A percentile compares a stretch with the other conserved stretches of the same genome.
phyloP scores from a whole-genome alignment of 169 alveolate species.

The Theileria sp. region DNA sequence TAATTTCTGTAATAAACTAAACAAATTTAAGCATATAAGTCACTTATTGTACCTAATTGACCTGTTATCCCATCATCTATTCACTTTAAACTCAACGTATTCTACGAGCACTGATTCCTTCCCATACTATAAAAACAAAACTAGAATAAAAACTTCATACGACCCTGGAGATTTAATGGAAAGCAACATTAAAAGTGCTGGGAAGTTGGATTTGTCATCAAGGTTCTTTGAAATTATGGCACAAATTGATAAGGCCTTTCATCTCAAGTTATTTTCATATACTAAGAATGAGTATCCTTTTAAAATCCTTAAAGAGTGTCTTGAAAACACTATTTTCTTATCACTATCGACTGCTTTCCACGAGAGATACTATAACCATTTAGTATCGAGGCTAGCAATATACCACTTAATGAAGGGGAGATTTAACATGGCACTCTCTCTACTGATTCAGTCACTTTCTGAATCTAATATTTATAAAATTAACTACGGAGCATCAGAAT shows the following conservation, averaged over 20 bases:
- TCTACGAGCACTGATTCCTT: not conserved
- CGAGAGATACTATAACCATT: slow-evolving; percentile 27
- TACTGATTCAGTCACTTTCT: slow-evolving; percentile 14
- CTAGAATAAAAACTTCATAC: not conserved
- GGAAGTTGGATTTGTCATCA: not conserved
- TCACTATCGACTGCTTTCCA: slow-evolving; percentile 51
- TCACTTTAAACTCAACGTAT: slow-evolving; percentile 18
- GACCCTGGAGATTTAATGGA: not conserved
- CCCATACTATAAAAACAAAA: not conserved
- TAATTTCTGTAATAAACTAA: slow-evolving; percentile 13
- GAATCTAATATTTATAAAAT: slow-evolving; percentile 20
- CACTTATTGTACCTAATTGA: slow-evolving; percentile 32
- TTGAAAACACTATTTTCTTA: slow-evolving; percentile 32
- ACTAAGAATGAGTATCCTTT: not conserved
- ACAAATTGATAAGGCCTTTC: not conserved
- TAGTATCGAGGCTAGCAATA: slow-evolving; percentile 28
- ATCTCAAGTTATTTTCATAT: not conserved
- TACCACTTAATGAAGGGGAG: slow-evolving; percentile 47
- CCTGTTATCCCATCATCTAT: slow-evolving; percentile 48
- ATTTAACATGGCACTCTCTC: slow-evolving; percentile 29
- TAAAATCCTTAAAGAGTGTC: slow-evolving; percentile 22
- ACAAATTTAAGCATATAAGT: slow-evolving; percentile 26
- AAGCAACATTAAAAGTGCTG: not conserved
- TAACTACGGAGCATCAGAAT: slow-evolving; percentile 1
- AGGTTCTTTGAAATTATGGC: not conserved